phyloP scores from a whole-genome alignment of 768 basidiomycete genomes.

The Collybia sordida region DNA sequence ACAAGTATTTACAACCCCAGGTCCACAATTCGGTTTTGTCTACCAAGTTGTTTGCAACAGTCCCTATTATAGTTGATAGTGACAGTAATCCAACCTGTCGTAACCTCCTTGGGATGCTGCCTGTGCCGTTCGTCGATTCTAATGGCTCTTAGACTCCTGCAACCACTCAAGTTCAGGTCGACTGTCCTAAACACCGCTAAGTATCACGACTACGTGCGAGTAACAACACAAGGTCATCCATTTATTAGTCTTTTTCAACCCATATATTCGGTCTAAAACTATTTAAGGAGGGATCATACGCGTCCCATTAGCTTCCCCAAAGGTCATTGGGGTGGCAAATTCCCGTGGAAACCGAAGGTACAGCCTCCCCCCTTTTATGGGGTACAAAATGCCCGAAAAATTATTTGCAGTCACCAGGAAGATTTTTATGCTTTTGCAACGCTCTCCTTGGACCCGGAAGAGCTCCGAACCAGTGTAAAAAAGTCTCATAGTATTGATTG shows the following conservation, averaged over 20 bases:
- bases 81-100: too few relatives aligned
- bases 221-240: conserved; percentile 31
- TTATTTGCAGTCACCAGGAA: conserved; percentile 73
- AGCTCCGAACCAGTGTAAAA: conserved; percentile 65
- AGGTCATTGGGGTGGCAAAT: conserved; percentile 73
- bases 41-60: too few relatives aligned
- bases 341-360: conserved; percentile 78
- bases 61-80: too few relatives aligned
- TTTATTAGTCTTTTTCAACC: not conserved
- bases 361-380: conserved; percentile 4
- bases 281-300: conserved; percentile 59
- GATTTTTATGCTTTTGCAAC: conserved; percentile 81
- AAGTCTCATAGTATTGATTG: conserved; percentile 66
- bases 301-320: conserved; percentile 72
- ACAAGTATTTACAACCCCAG: too few relatives aligned
- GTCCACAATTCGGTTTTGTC: too few relatives aligned
- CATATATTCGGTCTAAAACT: conserved; percentile 8
- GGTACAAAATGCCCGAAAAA: not conserved
- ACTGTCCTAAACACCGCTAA: conserved; percentile 17
- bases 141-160: conserved; percentile 27
- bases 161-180: conserved; percentile 12
- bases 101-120: conserved; percentile 18
- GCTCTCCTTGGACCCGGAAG: conserved; percentile 73
- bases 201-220: conserved; percentile 78
- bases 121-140: conserved; percentile 10